These are phyloP conservation scores for Calocybe gangraenosa DNA, from an alignment of 768 basidiomycete species.

Conservation along the genomic window DNA sequence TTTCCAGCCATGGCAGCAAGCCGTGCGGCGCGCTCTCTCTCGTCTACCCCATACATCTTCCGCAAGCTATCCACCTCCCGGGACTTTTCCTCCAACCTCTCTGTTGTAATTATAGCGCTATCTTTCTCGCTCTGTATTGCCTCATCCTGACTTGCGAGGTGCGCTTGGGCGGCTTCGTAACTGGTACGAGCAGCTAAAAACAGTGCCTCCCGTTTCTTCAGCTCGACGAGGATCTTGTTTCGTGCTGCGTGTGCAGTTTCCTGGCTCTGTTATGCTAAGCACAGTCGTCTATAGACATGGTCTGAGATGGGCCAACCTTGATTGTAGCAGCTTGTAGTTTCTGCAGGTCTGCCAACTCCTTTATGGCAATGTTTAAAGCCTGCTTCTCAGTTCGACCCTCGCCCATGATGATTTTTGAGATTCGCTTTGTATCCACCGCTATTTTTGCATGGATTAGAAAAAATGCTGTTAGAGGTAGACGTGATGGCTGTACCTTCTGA, in stretches of 20 bases:
- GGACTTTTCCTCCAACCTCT: constrained; percentile 65
- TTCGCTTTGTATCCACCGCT: too few species aligned
- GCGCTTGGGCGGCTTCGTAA: constrained; percentile 48
- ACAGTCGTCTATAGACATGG: background rate
- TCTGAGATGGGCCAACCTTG: constrained; percentile 32
- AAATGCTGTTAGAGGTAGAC: too few species aligned
- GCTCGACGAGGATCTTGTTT: constrained; percentile 46
- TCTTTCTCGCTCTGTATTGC: constrained; percentile 46
- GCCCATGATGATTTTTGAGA: constrained; percentile 61
- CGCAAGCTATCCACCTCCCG: constrained; percentile 68
- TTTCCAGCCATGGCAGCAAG: constrained; percentile 39
- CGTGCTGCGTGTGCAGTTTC: constrained; percentile 50
- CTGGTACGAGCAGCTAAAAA: constrained; percentile 60
- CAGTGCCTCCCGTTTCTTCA: constrained; percentile 60
- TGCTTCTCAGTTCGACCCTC: constrained; percentile 69
- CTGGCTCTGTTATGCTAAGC: constrained; percentile 42
- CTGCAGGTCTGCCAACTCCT: constrained; percentile 65
- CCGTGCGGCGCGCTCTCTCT: constrained; percentile 58
- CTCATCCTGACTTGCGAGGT: constrained; percentile 42
- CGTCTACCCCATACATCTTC: constrained; percentile 63
- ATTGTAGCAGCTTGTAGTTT: constrained; percentile 64
- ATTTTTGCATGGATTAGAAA: too few species aligned
- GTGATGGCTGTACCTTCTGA: constrained; percentile 38
- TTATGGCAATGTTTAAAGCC: constrained; percentile 55
- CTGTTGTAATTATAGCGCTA: constrained; percentile 54